phyloP scores from a whole-genome alignment of 257 asterid species.

The Henckelia pumila region DNA sequence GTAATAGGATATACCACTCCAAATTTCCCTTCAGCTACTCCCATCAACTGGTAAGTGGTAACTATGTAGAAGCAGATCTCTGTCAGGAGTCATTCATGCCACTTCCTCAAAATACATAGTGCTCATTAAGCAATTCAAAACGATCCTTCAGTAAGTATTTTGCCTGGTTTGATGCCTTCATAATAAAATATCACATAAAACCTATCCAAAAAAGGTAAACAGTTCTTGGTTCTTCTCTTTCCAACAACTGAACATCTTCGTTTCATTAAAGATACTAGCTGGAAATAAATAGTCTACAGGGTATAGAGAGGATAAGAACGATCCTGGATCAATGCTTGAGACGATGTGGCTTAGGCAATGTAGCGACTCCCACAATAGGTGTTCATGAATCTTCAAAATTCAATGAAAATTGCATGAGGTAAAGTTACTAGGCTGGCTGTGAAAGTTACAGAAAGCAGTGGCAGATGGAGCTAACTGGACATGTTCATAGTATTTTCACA shows the following conservation, averaged over 20 bases:
- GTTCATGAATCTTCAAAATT: neutral
- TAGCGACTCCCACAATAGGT: neutral
- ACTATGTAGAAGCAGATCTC: neutral
- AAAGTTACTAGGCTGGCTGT: neutral
- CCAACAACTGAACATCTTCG: neutral
- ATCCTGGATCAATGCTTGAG: neutral
- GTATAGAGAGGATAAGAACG: neutral
- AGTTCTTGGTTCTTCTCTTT: neutral
- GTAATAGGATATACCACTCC: neutral
- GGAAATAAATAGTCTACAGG: neutral
- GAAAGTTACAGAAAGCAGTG: neutral
- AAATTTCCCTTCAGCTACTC: neutral
- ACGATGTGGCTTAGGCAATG: neutral
- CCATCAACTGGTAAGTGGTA: neutral
- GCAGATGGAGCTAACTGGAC: too few species aligned
- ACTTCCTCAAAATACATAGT: slow-evolving; percentile 14
- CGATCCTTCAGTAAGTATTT: too few species aligned
- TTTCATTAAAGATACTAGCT: too few species aligned
- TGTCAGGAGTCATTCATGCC: neutral
- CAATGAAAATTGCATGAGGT: neutral
- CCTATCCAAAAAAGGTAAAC: neutral
- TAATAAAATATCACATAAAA: too few species aligned
- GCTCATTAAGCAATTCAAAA: neutral
- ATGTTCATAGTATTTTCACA: too few species aligned
- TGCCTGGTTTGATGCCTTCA: too few species aligned